Evolutionary conservation across 2,329 filamentous ascomycete species (phyloP).

Genomic region (Penicillium sp.): DNA sequence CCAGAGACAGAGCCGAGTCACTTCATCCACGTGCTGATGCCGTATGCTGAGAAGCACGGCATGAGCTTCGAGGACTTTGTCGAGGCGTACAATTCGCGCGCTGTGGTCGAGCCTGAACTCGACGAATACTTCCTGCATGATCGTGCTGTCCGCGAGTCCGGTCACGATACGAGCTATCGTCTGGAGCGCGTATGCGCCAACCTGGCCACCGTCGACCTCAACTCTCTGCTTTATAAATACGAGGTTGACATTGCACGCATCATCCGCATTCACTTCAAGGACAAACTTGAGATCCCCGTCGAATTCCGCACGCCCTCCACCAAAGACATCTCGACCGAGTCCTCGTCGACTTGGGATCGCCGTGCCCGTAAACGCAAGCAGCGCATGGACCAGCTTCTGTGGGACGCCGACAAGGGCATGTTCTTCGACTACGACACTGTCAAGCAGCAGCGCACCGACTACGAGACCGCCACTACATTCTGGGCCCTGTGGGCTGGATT

Average conservation of each 20-base stretch:
- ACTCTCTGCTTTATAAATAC: constrained; percentile 95
- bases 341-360: constrained; percentile 87
- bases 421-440: constrained; percentile 96
- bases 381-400: constrained; percentile 88
- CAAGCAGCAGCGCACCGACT: constrained; percentile 76
- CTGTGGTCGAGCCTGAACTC: constrained; percentile 80
- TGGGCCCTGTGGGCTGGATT: constrained; percentile 98
- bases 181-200: constrained; percentile 86
- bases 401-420: constrained; percentile 90
- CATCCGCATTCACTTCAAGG: constrained; percentile 81
- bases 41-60: constrained; percentile 80
- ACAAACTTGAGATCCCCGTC: constrained; percentile 76
- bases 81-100: constrained; percentile 77
- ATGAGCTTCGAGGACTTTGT: constrained; percentile 87
- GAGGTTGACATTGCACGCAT: constrained; percentile 88
- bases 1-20: constrained; percentile 89
- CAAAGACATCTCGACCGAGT: constrained; percentile 71
- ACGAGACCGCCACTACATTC: constrained; percentile 91
- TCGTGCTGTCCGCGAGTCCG: constrained; percentile 91
- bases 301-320: constrained; percentile 75
- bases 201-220: constrained; percentile 90
- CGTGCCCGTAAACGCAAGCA: constrained; percentile 81
- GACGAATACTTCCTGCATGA: constrained; percentile 97
- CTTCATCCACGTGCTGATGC: constrained; percentile 79
- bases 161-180: constrained; percentile 94